Evolutionary conservation across 208 protist genomes (phyloP).

Genomic region (Crithidia mellificae): DNA sequence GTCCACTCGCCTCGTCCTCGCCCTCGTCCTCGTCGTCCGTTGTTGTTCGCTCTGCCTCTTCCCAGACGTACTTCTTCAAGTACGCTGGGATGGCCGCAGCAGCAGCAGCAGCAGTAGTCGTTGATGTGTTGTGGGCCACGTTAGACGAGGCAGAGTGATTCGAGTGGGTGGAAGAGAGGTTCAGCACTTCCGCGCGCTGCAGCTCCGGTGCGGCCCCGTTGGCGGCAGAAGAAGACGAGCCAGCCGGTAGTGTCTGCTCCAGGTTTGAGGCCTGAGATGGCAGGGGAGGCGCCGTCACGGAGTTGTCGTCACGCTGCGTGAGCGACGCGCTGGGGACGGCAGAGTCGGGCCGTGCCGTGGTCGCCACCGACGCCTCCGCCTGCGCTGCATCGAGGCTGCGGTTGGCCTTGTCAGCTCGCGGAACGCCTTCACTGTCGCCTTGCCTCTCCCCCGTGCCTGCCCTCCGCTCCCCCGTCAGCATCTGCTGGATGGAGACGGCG

Average conservation of each 20-base stretch:
- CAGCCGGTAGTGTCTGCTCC: constrained; percentile 5
- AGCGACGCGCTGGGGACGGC: neutral
- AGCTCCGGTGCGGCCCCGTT: neutral
- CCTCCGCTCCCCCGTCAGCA: neutral
- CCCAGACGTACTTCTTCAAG: constrained; percentile 26
- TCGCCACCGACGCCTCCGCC: neutral
- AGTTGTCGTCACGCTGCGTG: neutral
- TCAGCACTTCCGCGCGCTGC: neutral
- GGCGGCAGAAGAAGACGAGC: neutral
- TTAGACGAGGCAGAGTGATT: neutral
- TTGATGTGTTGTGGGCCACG: neutral
- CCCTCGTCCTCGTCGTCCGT: neutral
- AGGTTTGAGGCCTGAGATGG: neutral
- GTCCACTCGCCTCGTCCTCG: neutral
- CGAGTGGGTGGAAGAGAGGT: neutral
- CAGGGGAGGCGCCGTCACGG: neutral
- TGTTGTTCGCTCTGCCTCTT: neutral
- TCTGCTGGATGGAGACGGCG: constrained; percentile 13
- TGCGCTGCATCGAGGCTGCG: neutral
- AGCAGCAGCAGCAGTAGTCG: neutral
- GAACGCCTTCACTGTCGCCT: neutral
- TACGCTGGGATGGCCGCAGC: constrained; percentile 18
- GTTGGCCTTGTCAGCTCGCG: neutral
- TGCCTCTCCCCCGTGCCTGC: neutral
- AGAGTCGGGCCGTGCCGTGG: neutral